Evolutionary conservation across 1,284 basidiomycete species (phyloP), one percentile per base, ranked within the genome.

Genomic region (Volvariella surrecta): DNA sequence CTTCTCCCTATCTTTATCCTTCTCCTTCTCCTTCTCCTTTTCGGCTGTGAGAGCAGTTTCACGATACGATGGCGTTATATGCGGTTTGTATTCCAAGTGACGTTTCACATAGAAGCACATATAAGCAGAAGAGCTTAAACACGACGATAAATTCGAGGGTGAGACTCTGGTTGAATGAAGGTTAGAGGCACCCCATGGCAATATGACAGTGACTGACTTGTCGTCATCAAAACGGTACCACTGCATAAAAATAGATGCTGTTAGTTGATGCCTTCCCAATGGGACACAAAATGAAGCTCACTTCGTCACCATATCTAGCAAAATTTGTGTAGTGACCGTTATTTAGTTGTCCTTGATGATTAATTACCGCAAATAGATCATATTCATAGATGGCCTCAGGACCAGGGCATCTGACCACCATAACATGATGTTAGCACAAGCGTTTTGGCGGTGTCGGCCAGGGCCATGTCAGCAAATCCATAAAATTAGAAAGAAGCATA

Each of bases 221-320:
- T 95, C 92, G 55, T 97, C 93, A 58, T 97, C 92, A 60, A 91
- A 95, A 20, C 84, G 81, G 64, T 90, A 95, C 93, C 93, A 97
- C 82, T 91, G 58, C 34, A 52, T 54, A 56, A 22, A 11, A 28
- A 38, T 38, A 43, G 42, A 47, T 6, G 15, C 22, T 32, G 34
- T 34, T 30, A 24, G 48, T 45, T 20, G 35, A 30, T n/a, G n/a
- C n/a, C 46, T 40, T 20, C 24, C 16, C 16, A 11, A 21, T 39
- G 3, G 15, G 39, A 10, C 30, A 31, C 16, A 21, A 47, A n/a
- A 44, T 13, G 24, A 35, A 37, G 11, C 39, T 48, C 47, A 84
- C 86, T 71, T 86, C 79, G 50, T 89, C 79, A 46, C 80, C 71
- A 52, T 77, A 86, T 21, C 85, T 74, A 18, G 85, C 82, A 57